Base-by-base conservation (phyloP, 306 rosid genomes). In the Prunus campanulata region DNA sequence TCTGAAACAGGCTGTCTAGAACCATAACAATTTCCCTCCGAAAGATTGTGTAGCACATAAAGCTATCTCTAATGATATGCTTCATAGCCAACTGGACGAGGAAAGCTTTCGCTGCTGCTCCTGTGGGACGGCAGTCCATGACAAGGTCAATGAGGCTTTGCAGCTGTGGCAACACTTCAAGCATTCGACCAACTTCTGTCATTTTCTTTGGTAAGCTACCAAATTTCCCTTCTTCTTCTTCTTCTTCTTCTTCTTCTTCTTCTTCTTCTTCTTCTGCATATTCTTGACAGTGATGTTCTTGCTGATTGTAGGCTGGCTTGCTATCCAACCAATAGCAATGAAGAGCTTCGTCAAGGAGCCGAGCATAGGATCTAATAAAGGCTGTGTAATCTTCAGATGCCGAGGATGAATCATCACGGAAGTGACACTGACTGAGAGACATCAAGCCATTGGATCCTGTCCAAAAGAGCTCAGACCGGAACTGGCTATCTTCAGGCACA, bases 121-220 rank as follows among this genome's bases (percentile, higher is more conserved):
- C 86, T 0, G 51, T 67, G 1, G 96, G 96, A 25, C 82, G 74
- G 72, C 98, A 93, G 20, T 85, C 90, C 82, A 91, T 91, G 12
- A 76, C 91, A 49, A 87, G 83, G 13, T 91, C 98, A 15, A 87
- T 87, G 6, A 91, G 68, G 67, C 78, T 85, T 14, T 88, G 98
- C 0, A 93, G 73, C 47, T 87, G 91, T n/a, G 96, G 91, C 55
- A 90, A 66, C 13, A 80, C 42, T 67, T 91, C 97, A 54, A 93
- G 87, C 59, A 68, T 69, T 75, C 81, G 70, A 10, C 85, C 80
- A 13, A 91, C 71, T 80, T 83, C 87, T 20, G 52, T 83, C 87
- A 87, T 86, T 71, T 81, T 89, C 8, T 76, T 82, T 8, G 72
- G 47, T 54, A 87, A 60, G 67, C 78, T 81, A 47, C 19, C 78